Base-by-base conservation (phyloP, 164 flowering plant genomes). In the Annona cherimola region DNA sequence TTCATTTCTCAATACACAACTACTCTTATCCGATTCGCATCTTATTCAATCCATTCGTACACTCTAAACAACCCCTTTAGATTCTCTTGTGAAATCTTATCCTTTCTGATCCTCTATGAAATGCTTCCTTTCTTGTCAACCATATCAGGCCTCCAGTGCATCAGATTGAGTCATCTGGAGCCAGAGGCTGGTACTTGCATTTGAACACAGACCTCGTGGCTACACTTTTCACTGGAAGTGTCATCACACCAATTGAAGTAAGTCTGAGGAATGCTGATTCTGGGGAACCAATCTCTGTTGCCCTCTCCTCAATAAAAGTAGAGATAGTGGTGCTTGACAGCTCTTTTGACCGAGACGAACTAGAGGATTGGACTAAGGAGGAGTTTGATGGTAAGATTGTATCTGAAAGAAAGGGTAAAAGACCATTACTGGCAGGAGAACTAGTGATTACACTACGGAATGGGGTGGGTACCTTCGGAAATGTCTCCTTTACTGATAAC, bases 341-440 rank as follows among this genome's bases (percentile, higher is more conserved):
- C 69, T 92, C 90, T 76, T 92, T 92, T 69, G 89, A 87, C 71
- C 84, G 83, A 76, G 93, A 92, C 78, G 86, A 86, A 73, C 91
- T 87, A 68, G 91, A 89, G 64, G 89, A 73, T 41, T 92, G 97
- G 97, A 79, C 84, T 4, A 81, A 84, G 70, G 92, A 92, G 77
- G 94, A 87, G 74, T 92, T 92, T 82, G 90, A 90, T 55, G 82
- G 85, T 75, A 90, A 88, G 80, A 79, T 87, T 35, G 92, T 90
- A 43, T 26, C 81, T 50, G 84, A 82, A 74, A 80, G 95, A 66
- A 86, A 84, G 14, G 91, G 92, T 3, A 87, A 77, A 76, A 74
- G 84, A 71, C 91, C 95, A 39, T 67, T 90, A 69, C 60, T 87
- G 68, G 75, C 79, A 1, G 95, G 95, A 61, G 84, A 84, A 0